Percentiles rank a stretch among this genome's conserved stretches.
Evolutionary conservation across 2,329 filamentous ascomycete genomes (phyloP).

Genomic region (Phialophora macrospora): DNA sequence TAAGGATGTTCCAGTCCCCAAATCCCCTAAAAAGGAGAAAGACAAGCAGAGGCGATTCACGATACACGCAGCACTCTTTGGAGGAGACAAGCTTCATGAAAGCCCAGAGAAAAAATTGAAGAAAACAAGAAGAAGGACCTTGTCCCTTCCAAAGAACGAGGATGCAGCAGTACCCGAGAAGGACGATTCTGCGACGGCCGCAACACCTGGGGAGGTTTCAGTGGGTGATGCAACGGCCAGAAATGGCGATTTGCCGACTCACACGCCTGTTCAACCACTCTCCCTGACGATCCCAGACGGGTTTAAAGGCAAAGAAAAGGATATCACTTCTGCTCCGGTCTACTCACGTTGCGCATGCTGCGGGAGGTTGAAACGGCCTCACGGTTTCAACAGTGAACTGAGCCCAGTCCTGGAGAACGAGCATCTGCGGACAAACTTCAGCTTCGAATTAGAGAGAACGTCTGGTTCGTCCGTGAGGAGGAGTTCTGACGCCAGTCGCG

Average conservation of each 20-base stretch:
- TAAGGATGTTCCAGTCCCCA: background rate
- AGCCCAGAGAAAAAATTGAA: conserved; percentile 27
- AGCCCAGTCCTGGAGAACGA: conserved; percentile 40
- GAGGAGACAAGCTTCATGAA: conserved; percentile 25
- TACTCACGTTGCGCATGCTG: conserved; percentile 38
- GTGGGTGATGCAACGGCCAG: conserved; percentile 23
- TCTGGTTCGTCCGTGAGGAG: conserved; percentile 24
- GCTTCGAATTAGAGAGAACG: conserved; percentile 36
- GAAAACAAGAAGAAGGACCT: conserved; percentile 29
- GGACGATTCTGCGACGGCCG: background rate
- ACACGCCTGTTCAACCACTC: conserved; percentile 35
- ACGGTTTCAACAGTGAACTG: conserved; percentile 31
- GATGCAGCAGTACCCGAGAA: conserved; percentile 3
- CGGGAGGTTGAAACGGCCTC: conserved; percentile 36
- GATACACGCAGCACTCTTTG: conserved; percentile 27
- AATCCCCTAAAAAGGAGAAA: conserved; percentile 32
- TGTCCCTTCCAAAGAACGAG: conserved; percentile 21
- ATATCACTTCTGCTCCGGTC: conserved; percentile 27
- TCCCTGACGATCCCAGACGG: conserved; percentile 28
- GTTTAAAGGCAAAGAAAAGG: conserved; percentile 37
- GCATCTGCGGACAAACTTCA: conserved; percentile 37
- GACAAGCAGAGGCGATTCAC: conserved; percentile 32
- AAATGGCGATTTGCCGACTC: conserved; percentile 22
- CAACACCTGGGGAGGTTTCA: conserved; percentile 8
- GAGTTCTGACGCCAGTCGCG: conserved; percentile 31